Percentiles rank a stretch among this genome's conserved stretches.
These are phyloP conservation scores for Ramaria sp. DNA, from an alignment of 768 basidiomycete species.

Conservation along the genomic window DNA sequence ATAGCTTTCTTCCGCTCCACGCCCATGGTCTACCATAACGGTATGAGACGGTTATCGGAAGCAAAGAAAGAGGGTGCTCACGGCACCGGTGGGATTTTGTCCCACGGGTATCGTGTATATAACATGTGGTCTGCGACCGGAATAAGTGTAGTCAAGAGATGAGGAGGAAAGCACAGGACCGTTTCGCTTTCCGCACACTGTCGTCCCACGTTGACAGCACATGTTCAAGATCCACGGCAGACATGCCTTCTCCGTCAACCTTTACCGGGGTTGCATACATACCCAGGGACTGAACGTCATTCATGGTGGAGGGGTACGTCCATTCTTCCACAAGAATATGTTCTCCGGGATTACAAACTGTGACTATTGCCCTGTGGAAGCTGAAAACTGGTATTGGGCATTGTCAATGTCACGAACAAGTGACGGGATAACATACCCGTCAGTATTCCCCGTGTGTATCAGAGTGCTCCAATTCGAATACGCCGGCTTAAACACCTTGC, in stretches of 20 bases:
- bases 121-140: constrained; percentile 45
- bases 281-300: constrained; percentile 25
- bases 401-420: constrained; percentile 11
- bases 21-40: constrained; percentile 41
- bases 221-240: constrained; percentile 46
- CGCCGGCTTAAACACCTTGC: constrained; percentile 40
- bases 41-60: neutral
- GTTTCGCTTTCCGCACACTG: constrained; percentile 38
- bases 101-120: constrained; percentile 74
- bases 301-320: constrained; percentile 58
- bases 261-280: constrained; percentile 43
- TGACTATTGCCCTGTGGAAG: constrained; percentile 45
- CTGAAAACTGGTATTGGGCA: constrained; percentile 14
- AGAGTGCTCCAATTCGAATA: constrained; percentile 51
- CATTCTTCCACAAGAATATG: constrained; percentile 53
- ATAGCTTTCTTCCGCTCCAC: constrained; percentile 60
- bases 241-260: constrained; percentile 67
- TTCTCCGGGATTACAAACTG: constrained; percentile 60
- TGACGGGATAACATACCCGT: constrained; percentile 28
- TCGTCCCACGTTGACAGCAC: constrained; percentile 61
- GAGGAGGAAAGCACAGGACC: constrained; percentile 27
- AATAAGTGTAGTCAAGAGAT: neutral
- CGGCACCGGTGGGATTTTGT: constrained; percentile 74
- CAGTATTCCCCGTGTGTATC: constrained; percentile 60
- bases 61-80: constrained; percentile 23